A percentile compares a stretch with the other conserved stretches of the same genome.
Conservation (phyloP, 1,284 basidiomycete genomes). For the Pterulicium gracile region DNA sequence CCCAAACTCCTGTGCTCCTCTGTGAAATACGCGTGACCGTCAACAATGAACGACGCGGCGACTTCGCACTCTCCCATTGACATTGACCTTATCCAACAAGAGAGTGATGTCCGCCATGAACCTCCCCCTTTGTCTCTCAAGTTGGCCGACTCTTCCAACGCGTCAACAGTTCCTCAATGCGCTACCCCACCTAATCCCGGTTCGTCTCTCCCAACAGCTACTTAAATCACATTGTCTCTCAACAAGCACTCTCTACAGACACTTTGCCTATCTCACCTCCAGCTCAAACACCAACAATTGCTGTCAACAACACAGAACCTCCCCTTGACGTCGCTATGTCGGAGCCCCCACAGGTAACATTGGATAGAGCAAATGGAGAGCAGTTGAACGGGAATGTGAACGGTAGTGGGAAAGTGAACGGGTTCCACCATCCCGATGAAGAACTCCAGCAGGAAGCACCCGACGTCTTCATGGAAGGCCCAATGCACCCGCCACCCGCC, state of each 20-base stretch:
- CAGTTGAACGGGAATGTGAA: too few relatives aligned
- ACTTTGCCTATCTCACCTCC: background rate
- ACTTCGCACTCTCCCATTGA: conserved; percentile 44
- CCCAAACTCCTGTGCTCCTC: background rate
- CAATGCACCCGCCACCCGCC: conserved; percentile 31
- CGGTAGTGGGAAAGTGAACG: background rate
- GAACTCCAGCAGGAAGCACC: too few relatives aligned
- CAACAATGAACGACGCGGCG: conserved; percentile 28
- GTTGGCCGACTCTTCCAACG: conserved; percentile 9
- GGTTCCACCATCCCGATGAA: background rate
- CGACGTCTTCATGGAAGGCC: background rate
- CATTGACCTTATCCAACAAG: conserved; percentile 46
- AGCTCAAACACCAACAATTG: background rate
- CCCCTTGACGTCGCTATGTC: background rate
- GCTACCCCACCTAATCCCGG: conserved; percentile 37
- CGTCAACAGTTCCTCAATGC: conserved; percentile 33
- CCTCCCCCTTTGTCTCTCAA: conserved; percentile 33
- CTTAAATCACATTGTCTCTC: conserved; percentile 25
- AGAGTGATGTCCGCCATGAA: conserved; percentile 55
- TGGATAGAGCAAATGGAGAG: too few relatives aligned
- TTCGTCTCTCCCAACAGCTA: conserved; percentile 25
- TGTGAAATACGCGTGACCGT: background rate
- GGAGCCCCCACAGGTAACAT: background rate
- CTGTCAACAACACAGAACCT: background rate
- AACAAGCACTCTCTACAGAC: conserved; percentile 13